A percentile compares a stretch with the other conserved stretches of the same genome.
phyloP scores from a whole-genome alignment of 805 yeast species.

The Diddensiella santjacobensis region DNA sequence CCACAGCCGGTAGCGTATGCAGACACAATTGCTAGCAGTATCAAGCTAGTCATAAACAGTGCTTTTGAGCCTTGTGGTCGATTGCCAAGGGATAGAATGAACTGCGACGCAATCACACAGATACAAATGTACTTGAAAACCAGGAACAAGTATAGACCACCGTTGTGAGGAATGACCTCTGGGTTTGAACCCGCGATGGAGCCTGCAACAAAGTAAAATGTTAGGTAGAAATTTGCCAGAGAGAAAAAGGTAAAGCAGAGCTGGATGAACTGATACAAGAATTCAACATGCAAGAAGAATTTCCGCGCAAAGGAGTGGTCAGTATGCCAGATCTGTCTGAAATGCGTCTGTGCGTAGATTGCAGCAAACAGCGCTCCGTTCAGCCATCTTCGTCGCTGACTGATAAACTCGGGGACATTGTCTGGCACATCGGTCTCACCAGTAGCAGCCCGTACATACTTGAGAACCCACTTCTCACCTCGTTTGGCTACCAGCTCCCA shows the following conservation, averaged over 20 bases:
- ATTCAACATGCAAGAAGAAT: conserved; percentile 78
- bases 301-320: conserved; percentile 81
- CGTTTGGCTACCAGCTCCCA: conserved; percentile 93
- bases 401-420: conserved; percentile 84
- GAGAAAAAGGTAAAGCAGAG: conserved; percentile 89
- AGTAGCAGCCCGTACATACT: conserved; percentile 86
- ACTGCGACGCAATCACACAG: conserved; percentile 79
- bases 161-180: conserved; percentile 43
- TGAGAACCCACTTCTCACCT: conserved; percentile 80
- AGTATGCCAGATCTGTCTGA: conserved; percentile 83
- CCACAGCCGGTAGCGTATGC: conserved; percentile 80
- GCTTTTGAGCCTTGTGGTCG: conserved; percentile 94
- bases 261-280: conserved; percentile 77
- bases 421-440: conserved; percentile 99
- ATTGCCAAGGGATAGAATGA: conserved; percentile 92
- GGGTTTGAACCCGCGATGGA: conserved; percentile 54
- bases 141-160: conserved; percentile 77
- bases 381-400: conserved; percentile 97
- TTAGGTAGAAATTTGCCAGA: conserved; percentile 83
- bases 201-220: conserved; percentile 91
- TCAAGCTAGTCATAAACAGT: conserved; percentile 68
- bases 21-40: conserved; percentile 73
- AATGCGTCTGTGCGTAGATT: conserved; percentile 78
- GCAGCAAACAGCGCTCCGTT: conserved; percentile 99
- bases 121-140: conserved; percentile 81